Percentiles rank a stretch among this genome's conserved stretches.
Evolutionary conservation across 78 protist genomes (phyloP).

Genomic region (Chrysochromulina parva): DNA sequence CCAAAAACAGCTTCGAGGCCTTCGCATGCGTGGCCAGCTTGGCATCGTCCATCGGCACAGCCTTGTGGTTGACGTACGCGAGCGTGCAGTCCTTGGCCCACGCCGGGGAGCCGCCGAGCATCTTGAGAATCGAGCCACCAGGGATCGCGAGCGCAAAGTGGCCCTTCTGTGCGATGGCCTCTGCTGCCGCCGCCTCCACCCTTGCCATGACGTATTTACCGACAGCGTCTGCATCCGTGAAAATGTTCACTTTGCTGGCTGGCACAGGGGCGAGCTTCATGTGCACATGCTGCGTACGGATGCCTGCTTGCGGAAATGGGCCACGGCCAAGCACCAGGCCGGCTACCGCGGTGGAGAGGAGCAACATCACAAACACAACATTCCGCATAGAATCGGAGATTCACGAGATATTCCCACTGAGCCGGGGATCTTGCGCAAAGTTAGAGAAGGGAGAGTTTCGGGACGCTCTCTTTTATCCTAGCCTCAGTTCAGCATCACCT

Average conservation of each 20-base stretch:
- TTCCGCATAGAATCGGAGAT: too few relatives aligned
- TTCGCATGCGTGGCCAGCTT: neutral
- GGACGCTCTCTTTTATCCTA: too few relatives aligned
- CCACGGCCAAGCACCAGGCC: too few relatives aligned
- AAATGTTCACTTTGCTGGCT: neutral
- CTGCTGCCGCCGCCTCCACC: neutral
- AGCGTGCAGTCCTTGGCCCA: neutral
- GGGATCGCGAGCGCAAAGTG: slow-evolving; percentile 18
- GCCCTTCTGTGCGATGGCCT: neutral
- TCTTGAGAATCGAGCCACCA: neutral
- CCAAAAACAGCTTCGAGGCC: neutral
- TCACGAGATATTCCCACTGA: too few relatives aligned
- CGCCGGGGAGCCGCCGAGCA: neutral
- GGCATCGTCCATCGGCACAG: neutral
- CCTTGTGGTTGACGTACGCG: slow-evolving; percentile 10
- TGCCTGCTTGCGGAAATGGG: too few relatives aligned
- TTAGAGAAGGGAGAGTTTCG: too few relatives aligned
- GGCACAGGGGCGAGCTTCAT: too few relatives aligned
- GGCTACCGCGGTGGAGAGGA: too few relatives aligned
- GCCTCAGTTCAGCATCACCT: too few relatives aligned
- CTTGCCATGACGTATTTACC: neutral
- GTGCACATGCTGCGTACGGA: too few relatives aligned
- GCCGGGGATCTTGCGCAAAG: too few relatives aligned
- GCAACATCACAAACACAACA: too few relatives aligned
- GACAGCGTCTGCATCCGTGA: neutral